Evolutionary conservation across 805 yeast species (phyloP).

Genomic region (Candida peoriensis): DNA sequence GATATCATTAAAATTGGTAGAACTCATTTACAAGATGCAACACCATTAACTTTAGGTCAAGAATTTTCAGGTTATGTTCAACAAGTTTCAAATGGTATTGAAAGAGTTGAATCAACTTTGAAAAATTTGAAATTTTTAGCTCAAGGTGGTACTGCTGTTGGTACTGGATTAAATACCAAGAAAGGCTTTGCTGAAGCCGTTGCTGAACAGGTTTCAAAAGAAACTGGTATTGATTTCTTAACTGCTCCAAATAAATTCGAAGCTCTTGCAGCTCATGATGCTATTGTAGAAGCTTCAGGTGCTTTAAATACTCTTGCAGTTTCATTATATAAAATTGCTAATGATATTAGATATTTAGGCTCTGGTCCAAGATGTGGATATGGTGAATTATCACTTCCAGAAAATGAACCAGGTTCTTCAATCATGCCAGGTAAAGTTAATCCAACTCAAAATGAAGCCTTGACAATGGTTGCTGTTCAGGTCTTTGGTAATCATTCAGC

Average conservation of each 20-base stretch:
- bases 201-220: conserved; percentile 78
- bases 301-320: conserved; percentile 94
- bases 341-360: conserved; percentile 96
- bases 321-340: conserved; percentile 92
- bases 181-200: conserved; percentile 84
- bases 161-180: conserved; percentile 95
- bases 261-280: conserved; percentile 98
- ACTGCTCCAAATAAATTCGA: conserved; percentile 99
- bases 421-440: conserved; percentile 99
- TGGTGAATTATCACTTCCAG: conserved; percentile 92
- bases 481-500: conserved; percentile 96
- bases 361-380: conserved; percentile 99
- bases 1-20: conserved; percentile 97
- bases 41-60: conserved; percentile 96
- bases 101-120: conserved; percentile 71
- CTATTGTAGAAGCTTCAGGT: conserved; percentile 95
- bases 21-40: conserved; percentile 98
- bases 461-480: conserved; percentile 97
- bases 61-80: conserved; percentile 96
- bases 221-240: conserved; percentile 83
- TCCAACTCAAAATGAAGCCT: conserved; percentile 98
- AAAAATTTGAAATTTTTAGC: conserved; percentile 80
- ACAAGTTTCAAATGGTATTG: conserved; percentile 88
- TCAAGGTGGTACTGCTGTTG: conserved; percentile 99
- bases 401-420: conserved; percentile 98